phyloP scores from a whole-genome alignment of 495 filamentous ascomycete species.

The Trichoderma virens region DNA sequence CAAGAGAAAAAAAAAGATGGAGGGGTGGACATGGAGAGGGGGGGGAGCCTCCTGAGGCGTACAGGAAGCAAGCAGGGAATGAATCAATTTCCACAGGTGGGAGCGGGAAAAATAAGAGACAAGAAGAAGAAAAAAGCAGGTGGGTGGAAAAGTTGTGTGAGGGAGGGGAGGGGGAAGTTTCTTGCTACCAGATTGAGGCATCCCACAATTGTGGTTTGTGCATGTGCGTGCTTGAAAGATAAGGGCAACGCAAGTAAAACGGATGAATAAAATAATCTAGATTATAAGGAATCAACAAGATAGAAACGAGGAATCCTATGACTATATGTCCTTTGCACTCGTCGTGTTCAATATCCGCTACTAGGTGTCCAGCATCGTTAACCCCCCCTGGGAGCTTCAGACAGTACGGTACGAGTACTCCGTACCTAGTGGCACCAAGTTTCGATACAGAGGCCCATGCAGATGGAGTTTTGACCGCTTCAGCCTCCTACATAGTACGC shows the following conservation, averaged over 20 bases:
- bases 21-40: background rate
- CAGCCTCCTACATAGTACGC: background rate
- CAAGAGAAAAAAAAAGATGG: background rate
- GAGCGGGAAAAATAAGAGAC: background rate
- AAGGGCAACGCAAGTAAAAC: background rate
- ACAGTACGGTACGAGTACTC: too few species aligned
- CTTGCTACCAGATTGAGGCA: background rate
- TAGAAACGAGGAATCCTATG: too few species aligned
- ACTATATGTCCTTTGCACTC: too few species aligned
- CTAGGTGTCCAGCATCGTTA: too few species aligned
- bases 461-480: background rate
- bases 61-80: background rate
- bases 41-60: background rate
- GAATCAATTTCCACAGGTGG: background rate
- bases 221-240: background rate
- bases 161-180: background rate
- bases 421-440: too few species aligned
- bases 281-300: too few species aligned
- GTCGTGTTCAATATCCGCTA: background rate
- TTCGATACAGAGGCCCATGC: background rate
- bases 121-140: background rate
- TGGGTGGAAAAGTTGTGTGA: background rate
- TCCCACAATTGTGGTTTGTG: background rate
- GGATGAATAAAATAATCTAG: too few species aligned
- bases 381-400: too few species aligned